These are phyloP conservation scores for Jackrogersella minutella DNA, from an alignment of 495 filamentous ascomycete species.

Conservation along the genomic window DNA sequence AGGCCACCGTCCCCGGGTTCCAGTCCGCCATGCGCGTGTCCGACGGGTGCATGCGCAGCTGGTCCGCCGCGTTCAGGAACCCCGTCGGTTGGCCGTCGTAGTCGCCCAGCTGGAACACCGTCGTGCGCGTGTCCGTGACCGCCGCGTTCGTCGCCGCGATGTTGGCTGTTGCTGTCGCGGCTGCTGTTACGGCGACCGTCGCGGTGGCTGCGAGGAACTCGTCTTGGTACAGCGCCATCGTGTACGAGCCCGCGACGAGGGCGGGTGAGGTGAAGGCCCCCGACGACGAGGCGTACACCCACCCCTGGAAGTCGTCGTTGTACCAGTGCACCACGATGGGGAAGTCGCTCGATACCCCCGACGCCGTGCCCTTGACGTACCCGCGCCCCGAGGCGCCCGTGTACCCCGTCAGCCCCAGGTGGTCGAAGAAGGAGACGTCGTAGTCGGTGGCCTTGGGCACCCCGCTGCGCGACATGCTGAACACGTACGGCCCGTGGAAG, in stretches of 20 bases:
- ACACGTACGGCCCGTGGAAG: constrained; percentile 48
- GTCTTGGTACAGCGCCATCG: constrained; percentile 45
- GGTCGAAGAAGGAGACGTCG: constrained; percentile 48
- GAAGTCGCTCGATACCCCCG: constrained; percentile 40
- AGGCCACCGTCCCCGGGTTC: constrained; percentile 40
- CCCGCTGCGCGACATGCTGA: constrained; percentile 42
- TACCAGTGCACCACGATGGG: constrained; percentile 45
- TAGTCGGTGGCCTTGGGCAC: constrained; percentile 41
- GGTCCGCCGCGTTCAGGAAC: constrained; percentile 47
- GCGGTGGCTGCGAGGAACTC: constrained; percentile 44
- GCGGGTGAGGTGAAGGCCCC: constrained; percentile 40
- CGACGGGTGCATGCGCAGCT: constrained; percentile 46
- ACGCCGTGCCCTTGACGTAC: constrained; percentile 40
- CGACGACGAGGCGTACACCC: constrained; percentile 34
- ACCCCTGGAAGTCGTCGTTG: constrained; percentile 44
- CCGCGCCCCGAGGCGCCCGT: constrained; percentile 43
- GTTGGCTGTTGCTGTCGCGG: constrained; percentile 37
- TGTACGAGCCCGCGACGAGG: constrained; percentile 44
- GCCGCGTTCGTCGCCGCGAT: constrained; percentile 41
- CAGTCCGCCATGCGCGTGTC: constrained; percentile 45
- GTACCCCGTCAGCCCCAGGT: constrained; percentile 42
- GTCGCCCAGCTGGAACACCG: constrained; percentile 39
- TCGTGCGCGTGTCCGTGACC: constrained; percentile 35
- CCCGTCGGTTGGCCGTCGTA: constrained; percentile 46
- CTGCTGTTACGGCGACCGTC: constrained; percentile 39